Conservation (phyloP, 257 asterid genomes). For the Gentiana macrophylla region DNA sequence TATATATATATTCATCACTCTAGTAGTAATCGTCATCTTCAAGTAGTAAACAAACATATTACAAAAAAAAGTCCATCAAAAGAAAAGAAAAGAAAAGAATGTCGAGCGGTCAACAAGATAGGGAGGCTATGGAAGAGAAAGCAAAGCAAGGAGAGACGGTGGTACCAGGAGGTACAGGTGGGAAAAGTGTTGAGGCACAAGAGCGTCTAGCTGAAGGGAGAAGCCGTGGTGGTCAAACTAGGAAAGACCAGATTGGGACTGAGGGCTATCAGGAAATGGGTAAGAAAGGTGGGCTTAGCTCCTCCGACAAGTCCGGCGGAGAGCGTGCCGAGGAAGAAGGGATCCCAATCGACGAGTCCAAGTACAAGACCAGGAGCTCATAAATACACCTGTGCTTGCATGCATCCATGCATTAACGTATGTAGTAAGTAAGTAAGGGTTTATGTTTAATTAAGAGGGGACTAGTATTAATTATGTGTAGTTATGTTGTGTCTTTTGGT, state of each 20-base stretch:
- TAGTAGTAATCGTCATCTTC: no score
- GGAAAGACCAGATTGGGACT: constrained; percentile 1
- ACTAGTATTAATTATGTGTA: no score
- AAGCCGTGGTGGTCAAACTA: constrained; percentile 3
- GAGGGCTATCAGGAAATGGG: constrained; percentile 11
- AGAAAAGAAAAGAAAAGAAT: no score
- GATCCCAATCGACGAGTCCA: background rate
- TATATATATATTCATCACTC: no score
- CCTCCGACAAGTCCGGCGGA: background rate
- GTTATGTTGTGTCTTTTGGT: no score
- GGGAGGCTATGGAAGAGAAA: background rate
- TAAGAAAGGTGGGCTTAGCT: constrained; percentile 6
- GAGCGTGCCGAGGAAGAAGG: constrained; percentile 5
- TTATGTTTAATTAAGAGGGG: no score
- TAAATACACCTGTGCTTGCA: no score
- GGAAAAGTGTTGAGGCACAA: constrained; percentile 4
- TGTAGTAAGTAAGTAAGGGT: no score
- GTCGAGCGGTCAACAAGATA: background rate
- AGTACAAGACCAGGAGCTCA: background rate
- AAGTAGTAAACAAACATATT: no score
- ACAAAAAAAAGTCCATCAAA: no score
- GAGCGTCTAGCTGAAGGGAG: constrained; percentile 7
- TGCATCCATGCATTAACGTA: no score
- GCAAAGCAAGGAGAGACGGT: constrained; percentile 10
- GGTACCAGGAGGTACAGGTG: constrained; percentile 3